Conservation (phyloP, 306 rosid species). For the Trifolium dubium region DNA sequence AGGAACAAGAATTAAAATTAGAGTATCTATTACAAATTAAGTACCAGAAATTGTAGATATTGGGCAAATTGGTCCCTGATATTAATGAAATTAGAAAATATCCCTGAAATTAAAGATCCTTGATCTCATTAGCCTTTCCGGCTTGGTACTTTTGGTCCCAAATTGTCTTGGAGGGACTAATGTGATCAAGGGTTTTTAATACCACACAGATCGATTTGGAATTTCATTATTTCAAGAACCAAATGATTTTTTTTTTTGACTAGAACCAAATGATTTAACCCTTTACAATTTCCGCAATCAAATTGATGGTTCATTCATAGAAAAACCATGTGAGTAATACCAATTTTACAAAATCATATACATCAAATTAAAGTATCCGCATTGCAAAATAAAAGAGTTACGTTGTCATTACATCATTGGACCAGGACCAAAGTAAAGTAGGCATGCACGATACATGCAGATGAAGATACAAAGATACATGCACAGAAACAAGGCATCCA, state of each 20-base stretch:
- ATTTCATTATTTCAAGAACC: background rate
- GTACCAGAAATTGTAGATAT: background rate
- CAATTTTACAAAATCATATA: slow-evolving; percentile 22
- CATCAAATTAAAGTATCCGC: slow-evolving; percentile 13
- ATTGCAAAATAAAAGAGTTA: slow-evolving; percentile 29
- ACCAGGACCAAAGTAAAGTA: background rate
- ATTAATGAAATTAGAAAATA: background rate
- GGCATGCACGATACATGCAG: slow-evolving; percentile 8
- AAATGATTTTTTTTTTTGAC: no score
- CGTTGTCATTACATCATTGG: background rate
- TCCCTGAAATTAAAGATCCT: background rate
- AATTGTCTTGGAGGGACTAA: background rate
- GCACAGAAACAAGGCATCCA: slow-evolving; percentile 16
- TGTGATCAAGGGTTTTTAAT: background rate
- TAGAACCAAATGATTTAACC: background rate
- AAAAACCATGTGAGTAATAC: background rate
- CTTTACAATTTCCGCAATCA: background rate
- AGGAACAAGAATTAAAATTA: slow-evolving; percentile 14
- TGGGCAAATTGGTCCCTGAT: background rate
- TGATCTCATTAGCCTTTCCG: background rate
- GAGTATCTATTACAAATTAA: background rate
- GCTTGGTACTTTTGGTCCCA: background rate
- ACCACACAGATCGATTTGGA: background rate
- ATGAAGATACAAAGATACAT: slow-evolving; percentile 23
- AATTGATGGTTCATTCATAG: background rate